Evolutionary conservation across 129 eudicot genomes (phyloP).

Genomic region (Silybum marianum): DNA sequence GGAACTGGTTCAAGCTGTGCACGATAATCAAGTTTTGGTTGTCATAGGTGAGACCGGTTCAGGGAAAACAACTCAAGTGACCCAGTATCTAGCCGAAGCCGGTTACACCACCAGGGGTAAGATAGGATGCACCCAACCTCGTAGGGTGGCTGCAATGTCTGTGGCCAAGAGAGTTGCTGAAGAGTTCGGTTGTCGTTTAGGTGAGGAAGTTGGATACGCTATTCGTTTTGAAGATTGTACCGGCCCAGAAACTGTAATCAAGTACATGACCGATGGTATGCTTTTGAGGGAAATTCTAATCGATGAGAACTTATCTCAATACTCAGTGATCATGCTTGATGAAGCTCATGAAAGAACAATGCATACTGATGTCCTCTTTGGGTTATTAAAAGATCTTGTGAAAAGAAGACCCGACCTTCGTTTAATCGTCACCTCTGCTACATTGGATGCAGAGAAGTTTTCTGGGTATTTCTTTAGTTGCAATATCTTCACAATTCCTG

Average conservation of each 20-base stretch:
- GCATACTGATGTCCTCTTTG: conserved; percentile 89
- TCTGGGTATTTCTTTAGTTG: conserved; percentile 84
- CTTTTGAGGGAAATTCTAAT: conserved; percentile 69
- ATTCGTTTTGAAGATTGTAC: conserved; percentile 84
- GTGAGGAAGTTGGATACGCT: conserved; percentile 75
- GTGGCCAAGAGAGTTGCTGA: conserved; percentile 85
- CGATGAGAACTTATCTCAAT: conserved; percentile 72
- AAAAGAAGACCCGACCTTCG: conserved; percentile 76
- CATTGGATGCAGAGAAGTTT: conserved; percentile 87
- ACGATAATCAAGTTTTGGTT: conserved; percentile 64
- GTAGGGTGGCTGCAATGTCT: conserved; percentile 81
- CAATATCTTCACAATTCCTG: conserved; percentile 91
- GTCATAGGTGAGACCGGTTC: conserved; percentile 85
- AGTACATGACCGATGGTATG: conserved; percentile 90
- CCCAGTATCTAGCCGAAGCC: conserved; percentile 77
- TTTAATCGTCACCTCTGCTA: conserved; percentile 89
- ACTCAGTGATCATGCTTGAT: conserved; percentile 88
- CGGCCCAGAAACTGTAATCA: conserved; percentile 74
- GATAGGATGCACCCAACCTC: conserved; percentile 79
- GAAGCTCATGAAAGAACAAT: conserved; percentile 96
- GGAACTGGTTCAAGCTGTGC: conserved; percentile 32
- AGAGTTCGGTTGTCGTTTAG: conserved; percentile 74
- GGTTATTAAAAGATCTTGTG: conserved; percentile 64
- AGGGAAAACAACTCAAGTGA: conserved; percentile 72
- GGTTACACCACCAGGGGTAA: conserved; percentile 74